These are phyloP conservation scores for Stentor roeselii DNA, from an alignment of 73 alveolate species.

Conservation along the genomic window DNA sequence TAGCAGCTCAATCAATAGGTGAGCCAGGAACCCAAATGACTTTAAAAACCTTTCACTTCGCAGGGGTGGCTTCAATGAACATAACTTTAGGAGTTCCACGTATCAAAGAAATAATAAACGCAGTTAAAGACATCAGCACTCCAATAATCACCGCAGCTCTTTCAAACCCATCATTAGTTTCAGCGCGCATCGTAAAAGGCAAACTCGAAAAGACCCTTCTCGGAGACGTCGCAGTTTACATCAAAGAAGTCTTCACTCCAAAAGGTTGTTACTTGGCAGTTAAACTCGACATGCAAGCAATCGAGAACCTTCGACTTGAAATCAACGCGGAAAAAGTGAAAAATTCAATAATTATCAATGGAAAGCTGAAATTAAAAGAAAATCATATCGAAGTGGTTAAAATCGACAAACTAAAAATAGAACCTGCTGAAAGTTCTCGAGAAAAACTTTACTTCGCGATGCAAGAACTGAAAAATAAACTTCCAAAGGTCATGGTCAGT, in stretches of 20 bases:
- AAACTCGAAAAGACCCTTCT: constrained; percentile 88
- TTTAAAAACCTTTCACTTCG: constrained; percentile 98
- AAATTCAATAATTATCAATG: constrained; percentile 52
- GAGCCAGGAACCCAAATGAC: constrained; percentile 99
- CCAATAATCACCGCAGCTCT: constrained; percentile 90
- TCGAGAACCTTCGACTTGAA: constrained; percentile 60
- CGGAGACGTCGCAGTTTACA: constrained; percentile 79
- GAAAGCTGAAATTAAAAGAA: constrained; percentile 71
- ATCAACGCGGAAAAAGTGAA: constrained; percentile 54
- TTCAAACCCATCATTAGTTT: constrained; percentile 48
- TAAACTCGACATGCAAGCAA: constrained; percentile 66
- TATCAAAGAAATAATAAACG: constrained; percentile 97
- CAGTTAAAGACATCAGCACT: constrained; percentile 92
- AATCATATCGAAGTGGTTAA: constrained; percentile 45
- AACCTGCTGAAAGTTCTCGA: constrained; percentile 28
- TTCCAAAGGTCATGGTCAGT: constrained; percentile 36
- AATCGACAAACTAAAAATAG: constrained; percentile 30
- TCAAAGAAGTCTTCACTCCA: constrained; percentile 88
- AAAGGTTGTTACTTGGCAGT: constrained; percentile 68
- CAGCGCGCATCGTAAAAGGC: constrained; percentile 94
- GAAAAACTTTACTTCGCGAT: constrained; percentile 33
- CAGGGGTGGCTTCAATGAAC: constrained; percentile 96
- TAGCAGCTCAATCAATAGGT: constrained; percentile 96
- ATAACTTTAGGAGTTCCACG: constrained; percentile 98
- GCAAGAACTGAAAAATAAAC: constrained; percentile 61